These are phyloP conservation scores for Xylaria sp. DNA, from an alignment of 2,329 filamentous ascomycete genomes.

Conservation along the genomic window DNA sequence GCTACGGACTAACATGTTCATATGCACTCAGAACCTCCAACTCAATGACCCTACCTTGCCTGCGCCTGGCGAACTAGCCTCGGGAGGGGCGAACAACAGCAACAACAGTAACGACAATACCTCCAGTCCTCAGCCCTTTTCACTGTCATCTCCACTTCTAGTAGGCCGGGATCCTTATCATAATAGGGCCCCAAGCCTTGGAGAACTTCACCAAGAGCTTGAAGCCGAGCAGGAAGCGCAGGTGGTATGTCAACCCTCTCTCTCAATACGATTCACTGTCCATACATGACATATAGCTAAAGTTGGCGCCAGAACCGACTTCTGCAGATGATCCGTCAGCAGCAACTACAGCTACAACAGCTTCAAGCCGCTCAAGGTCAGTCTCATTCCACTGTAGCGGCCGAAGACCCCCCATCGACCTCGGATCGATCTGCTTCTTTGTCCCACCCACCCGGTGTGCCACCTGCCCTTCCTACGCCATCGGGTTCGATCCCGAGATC, in stretches of 20 bases:
- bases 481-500: constrained; percentile 58
- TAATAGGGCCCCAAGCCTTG: constrained; percentile 71
- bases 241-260: constrained; percentile 59
- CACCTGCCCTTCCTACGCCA: constrained; percentile 44
- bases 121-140: constrained; percentile 52
- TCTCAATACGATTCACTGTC: neutral
- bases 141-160: constrained; percentile 55
- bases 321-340: constrained; percentile 75
- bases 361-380: constrained; percentile 56
- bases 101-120: neutral
- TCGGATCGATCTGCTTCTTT: constrained; percentile 52
- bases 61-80: constrained; percentile 70
- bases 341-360: constrained; percentile 72
- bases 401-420: constrained; percentile 56
- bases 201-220: constrained; percentile 78
- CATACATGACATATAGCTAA: neutral
- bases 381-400: constrained; percentile 50
- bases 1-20: neutral
- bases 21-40: constrained; percentile 59
- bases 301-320: constrained; percentile 67
- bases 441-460: constrained; percentile 44
- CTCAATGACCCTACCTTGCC: constrained; percentile 73
- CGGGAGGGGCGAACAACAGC: constrained; percentile 48
- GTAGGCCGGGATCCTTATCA: constrained; percentile 62
- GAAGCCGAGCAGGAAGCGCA: constrained; percentile 81